These are phyloP conservation scores for Fusarium sp. DNA, from an alignment of 2,329 filamentous ascomycete genomes.

Conservation along the genomic window DNA sequence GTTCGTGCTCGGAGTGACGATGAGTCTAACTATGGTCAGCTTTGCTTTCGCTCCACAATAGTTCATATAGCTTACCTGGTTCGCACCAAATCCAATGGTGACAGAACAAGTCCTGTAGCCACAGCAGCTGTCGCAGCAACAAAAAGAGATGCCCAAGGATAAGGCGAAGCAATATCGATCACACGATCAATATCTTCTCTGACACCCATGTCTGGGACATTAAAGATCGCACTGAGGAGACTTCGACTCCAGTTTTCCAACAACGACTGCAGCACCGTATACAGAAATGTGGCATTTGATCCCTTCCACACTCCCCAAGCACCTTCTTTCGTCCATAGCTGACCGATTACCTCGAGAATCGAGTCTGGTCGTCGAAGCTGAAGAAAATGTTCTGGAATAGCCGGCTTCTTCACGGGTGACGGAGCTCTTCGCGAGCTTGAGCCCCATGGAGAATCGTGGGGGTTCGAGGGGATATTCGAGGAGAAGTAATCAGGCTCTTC, in stretches of 20 bases:
- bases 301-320: constrained; percentile 95
- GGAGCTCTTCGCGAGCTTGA: constrained; percentile 47
- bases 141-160: constrained; percentile 82
- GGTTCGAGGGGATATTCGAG: constrained; percentile 68
- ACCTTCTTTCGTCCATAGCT: constrained; percentile 90
- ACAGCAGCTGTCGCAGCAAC: constrained; percentile 74
- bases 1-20: constrained; percentile 82
- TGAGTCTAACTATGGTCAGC: constrained; percentile 67
- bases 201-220: constrained; percentile 84
- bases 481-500: constrained; percentile 91
- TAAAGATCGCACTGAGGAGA: constrained; percentile 88
- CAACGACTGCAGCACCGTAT: constrained; percentile 85
- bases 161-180: constrained; percentile 77
- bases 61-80: constrained; percentile 63
- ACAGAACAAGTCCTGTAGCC: constrained; percentile 81
- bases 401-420: constrained; percentile 52
- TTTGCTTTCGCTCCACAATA: background rate
- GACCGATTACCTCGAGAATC: constrained; percentile 84
- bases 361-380: constrained; percentile 80
- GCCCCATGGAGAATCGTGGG: constrained; percentile 56
- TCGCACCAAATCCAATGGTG: constrained; percentile 89
- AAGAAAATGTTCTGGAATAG: constrained; percentile 67
- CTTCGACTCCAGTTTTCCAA: constrained; percentile 93
- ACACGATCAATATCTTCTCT: constrained; percentile 82
- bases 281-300: constrained; percentile 91